These are phyloP conservation scores for Aureobasidium sp. DNA, from an alignment of 2,329 filamentous ascomycete species.

Conservation along the genomic window DNA sequence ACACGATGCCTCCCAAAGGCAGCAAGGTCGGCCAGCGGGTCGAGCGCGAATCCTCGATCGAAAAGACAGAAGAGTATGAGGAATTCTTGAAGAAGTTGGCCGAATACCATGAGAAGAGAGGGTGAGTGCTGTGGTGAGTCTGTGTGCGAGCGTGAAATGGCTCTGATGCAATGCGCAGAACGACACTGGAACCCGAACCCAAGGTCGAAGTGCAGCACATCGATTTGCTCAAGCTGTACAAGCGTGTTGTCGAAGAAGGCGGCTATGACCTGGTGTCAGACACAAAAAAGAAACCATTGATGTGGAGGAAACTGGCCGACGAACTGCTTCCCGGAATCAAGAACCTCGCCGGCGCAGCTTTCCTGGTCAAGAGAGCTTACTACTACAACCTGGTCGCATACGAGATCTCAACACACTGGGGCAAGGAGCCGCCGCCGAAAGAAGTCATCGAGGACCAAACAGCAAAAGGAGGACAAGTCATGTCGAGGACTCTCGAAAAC, in stretches of 20 bases:
- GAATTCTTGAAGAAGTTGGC: slow-evolving; percentile 69
- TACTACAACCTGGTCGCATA: slow-evolving; percentile 85
- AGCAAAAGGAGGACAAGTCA: slow-evolving; percentile 73
- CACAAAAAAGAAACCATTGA: slow-evolving; percentile 67
- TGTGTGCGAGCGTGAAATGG: not conserved
- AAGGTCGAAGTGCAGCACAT: slow-evolving; percentile 71
- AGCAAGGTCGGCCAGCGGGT: slow-evolving; percentile 25
- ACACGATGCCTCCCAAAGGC: slow-evolving; percentile 22
- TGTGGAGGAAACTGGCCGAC: slow-evolving; percentile 72
- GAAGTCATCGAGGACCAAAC: slow-evolving; percentile 76
- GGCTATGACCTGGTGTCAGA: slow-evolving; percentile 74
- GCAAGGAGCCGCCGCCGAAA: slow-evolving; percentile 75
- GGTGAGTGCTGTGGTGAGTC: slow-evolving; percentile 38
- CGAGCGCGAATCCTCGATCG: slow-evolving; percentile 40
- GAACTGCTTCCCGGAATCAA: slow-evolving; percentile 68
- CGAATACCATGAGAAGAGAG: slow-evolving; percentile 70
- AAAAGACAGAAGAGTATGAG: slow-evolving; percentile 58
- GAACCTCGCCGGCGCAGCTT: slow-evolving; percentile 76
- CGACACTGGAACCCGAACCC: slow-evolving; percentile 69
- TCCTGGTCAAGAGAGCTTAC: slow-evolving; percentile 79
- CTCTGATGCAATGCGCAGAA: slow-evolving; percentile 38
- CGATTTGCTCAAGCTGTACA: slow-evolving; percentile 72
- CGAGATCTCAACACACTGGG: slow-evolving; percentile 72
- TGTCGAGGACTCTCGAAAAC: slow-evolving; percentile 72
- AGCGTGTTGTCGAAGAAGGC: slow-evolving; percentile 66